phyloP scores from a whole-genome alignment of 163 green algal species.

The Scenedesmus sp. region DNA sequence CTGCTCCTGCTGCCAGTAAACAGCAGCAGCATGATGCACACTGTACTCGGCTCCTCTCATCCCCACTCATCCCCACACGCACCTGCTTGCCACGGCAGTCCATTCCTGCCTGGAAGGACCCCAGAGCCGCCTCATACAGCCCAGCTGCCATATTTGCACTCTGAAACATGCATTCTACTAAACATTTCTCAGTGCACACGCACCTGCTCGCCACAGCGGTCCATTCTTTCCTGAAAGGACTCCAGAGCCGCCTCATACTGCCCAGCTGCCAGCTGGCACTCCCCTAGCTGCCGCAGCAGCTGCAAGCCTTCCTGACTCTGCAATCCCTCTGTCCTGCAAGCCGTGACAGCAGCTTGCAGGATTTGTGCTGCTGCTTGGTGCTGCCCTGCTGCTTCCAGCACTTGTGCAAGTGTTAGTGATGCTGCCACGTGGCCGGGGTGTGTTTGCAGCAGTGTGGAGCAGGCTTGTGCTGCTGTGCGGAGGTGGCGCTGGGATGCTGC shows the following conservation, averaged over 20 bases:
- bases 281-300: constrained; percentile 3
- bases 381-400: not conserved
- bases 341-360: not conserved
- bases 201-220: not conserved
- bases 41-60: too few species aligned
- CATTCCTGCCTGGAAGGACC: too few species aligned
- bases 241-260: not conserved
- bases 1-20: not conserved
- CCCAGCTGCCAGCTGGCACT: not conserved
- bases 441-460: not conserved
- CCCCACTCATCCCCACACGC: too few species aligned
- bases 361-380: not conserved
- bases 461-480: not conserved
- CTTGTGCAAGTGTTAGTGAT: not conserved
- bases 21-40: too few species aligned
- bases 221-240: not conserved
- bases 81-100: too few species aligned
- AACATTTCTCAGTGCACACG: not conserved
- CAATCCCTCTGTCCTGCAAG: not conserved
- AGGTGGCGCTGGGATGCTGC: not conserved
- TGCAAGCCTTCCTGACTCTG: not conserved
- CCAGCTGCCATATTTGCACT: too few species aligned
- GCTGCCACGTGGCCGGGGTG: not conserved
- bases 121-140: too few species aligned
- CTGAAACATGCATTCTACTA: too few species aligned